Evolutionary conservation across 345 rosid species (phyloP).

Genomic region (Dipteronia sinensis): DNA sequence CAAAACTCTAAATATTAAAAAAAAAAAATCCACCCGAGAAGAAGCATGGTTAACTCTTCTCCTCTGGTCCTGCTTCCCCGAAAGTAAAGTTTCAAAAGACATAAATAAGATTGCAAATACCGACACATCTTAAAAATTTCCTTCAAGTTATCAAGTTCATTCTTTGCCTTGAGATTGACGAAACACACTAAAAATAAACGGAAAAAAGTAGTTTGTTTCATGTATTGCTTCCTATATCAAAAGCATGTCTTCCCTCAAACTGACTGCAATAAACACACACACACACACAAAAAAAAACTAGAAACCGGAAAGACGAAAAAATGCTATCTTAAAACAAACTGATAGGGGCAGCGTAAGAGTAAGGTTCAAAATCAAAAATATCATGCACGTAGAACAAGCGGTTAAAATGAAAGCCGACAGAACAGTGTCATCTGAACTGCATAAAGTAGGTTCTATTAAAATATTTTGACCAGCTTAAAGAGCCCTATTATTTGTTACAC

Average conservation of each 20-base stretch:
- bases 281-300: background rate
- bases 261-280: background rate
- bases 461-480: background rate
- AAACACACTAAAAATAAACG: background rate
- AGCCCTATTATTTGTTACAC: background rate
- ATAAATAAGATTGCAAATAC: background rate
- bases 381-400: background rate
- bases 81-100: background rate
- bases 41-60: slow-evolving; percentile 1
- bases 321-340: slow-evolving; percentile 5
- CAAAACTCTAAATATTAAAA: background rate
- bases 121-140: background rate
- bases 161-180: background rate
- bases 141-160: background rate
- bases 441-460: background rate
- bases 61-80: background rate
- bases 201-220: background rate
- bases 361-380: background rate
- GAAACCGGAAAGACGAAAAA: background rate
- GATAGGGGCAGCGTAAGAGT: background rate
- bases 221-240: background rate
- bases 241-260: background rate
- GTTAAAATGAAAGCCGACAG: background rate
- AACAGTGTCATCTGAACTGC: background rate
- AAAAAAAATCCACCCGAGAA: background rate